Base-by-base conservation (phyloP, 2,329 filamentous ascomycete genomes). In the Pseudogymnoascus sp. region DNA sequence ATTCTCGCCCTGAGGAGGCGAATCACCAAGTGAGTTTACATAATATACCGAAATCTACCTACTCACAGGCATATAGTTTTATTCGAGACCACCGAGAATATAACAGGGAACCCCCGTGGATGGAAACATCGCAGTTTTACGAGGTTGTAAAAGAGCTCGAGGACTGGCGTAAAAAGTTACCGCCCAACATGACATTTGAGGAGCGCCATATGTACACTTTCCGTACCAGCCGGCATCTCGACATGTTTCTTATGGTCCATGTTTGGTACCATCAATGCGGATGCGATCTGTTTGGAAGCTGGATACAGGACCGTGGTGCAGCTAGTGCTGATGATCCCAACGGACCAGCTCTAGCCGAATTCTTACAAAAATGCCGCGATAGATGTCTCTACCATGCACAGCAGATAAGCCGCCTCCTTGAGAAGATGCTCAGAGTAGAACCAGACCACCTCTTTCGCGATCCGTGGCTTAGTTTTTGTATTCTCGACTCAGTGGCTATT, bases 271-370 rank as follows among this genome's bases (percentile, higher is more conserved):
- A 62, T 31, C 60, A 62, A 19, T 40, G 38, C 19, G 38, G 38
- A 17, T 53, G 60, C 23, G 60, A 62, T 21, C n/a, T 62, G 9
- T 44, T 44, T 29, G 44, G 60, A 10, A 31, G 17, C 26, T 62
- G 60, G 60, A 62, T 68, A 69, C 2, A 69, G 19, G 2, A 67
- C 65, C 62, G 65, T 40, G 15, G 67, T 60, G 9, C 66, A 60
- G 15, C 64, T 62, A 3, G 68, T 64, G 23, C 64, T 56, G 19
- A 67, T 62, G 23, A 67, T 65, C 50, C 61, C 62, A 38, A 68
- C 31, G 37, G 23, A 11, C 33, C 38, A 7, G 37, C 44, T 31
- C 44, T 46, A 13, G 44, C 29, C 29, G 38, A 62, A 46, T 62
- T 62, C n/a, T 21, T 62, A 21, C 38, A 62, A 29, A 31, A 62